Evolutionary conservation across 176 grass and related monocot species (phyloP), one percentile per base, ranked within the genome.

Genomic region (Pontederia crassipes): DNA sequence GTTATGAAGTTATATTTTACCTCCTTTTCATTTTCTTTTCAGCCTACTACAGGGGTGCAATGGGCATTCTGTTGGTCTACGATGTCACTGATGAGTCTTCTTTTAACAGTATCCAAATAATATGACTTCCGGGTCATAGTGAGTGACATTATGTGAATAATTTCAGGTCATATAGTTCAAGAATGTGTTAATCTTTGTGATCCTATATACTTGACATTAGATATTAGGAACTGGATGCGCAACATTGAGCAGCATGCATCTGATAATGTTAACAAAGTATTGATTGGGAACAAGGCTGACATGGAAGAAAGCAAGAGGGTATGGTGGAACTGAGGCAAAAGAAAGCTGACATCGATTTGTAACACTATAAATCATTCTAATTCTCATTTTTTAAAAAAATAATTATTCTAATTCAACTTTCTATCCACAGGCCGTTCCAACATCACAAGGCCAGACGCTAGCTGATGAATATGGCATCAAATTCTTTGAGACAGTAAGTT

Each of bases 221-320:
- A 69, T 53, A 69, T 69, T 45, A 69, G 53, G 28, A 69, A 69
- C 53, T 69, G 66, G 53, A 69, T 69, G 11, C 53, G 66, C 29
- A 69, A 69, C 53, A 69, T 69, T 11, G 66, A 69, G 56, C 66
- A 69, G 8, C 66, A 69, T 69, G 66, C 66, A 56, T 69, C 66
- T 26, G 66, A 69, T 17, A 69, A 69, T 69, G 66, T 69, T 15
- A 69, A 69, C 66, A 69, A 69, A 35, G 56, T 69, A 56, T 35
- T 69, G 16, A 29, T 69, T 8, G 66, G 66, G 17, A 69, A 69
- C 53, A 57, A 69, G 53, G 66, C 66, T 26, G 66, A 69, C 17
- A 69, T 69, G 66, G 66, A 69, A 24, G 66, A 69, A 17, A 69
- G 52, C 66, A 69, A 69, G 47, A 5, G 53, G 52, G 53, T 69